Evolutionary conservation across 345 rosid species (phyloP).

Genomic region (Hibiscus syriacus): DNA sequence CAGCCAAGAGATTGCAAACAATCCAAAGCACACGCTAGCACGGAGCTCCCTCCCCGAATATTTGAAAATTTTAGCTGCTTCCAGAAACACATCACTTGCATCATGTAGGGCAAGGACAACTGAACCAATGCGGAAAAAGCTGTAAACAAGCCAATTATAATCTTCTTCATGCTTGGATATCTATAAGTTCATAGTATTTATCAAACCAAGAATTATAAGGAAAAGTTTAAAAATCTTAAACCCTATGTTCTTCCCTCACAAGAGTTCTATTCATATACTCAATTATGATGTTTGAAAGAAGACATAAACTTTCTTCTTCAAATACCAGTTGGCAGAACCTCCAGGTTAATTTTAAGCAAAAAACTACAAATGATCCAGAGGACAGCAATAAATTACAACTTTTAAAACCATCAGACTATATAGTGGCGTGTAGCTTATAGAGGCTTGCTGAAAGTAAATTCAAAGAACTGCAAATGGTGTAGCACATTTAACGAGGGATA

Average conservation of each 20-base stretch:
- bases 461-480: neutral
- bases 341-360: neutral
- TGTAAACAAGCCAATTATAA: too few species aligned
- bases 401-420: neutral
- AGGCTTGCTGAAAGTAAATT: neutral
- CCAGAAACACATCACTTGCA: slow-evolving; percentile 90
- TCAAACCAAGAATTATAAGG: neutral
- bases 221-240: neutral
- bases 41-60: slow-evolving; percentile 74
- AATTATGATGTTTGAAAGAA: neutral
- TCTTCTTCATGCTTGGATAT: too few species aligned
- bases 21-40: slow-evolving; percentile 69
- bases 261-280: neutral
- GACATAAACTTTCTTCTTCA: neutral
- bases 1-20: slow-evolving; percentile 89
- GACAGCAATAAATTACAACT: neutral
- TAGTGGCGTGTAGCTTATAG: neutral
- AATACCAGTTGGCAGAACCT: neutral
- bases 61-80: slow-evolving; percentile 87
- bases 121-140: too few species aligned
- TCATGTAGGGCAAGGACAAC: too few species aligned
- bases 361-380: neutral
- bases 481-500: neutral
- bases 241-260: neutral
- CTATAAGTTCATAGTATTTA: neutral